Percentiles rank a stretch among this genome's conserved stretches.
Evolutionary conservation across 331 rosid genomes (phyloP).

Genomic region (Quercus tomentella): DNA sequence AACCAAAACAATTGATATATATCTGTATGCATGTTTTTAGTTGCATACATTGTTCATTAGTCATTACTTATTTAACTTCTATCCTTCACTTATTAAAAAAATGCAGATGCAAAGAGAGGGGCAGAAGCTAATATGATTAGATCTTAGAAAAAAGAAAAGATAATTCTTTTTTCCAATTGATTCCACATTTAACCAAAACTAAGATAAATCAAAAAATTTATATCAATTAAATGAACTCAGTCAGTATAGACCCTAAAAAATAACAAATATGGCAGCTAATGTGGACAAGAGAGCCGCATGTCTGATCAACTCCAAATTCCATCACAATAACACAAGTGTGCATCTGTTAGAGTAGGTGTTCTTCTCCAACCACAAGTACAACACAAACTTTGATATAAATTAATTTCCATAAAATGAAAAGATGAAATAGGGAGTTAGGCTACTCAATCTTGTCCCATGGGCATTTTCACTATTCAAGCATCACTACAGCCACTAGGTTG

Average conservation of each 20-base stretch:
- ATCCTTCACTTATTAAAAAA: background rate
- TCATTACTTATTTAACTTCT: too few relatives aligned
- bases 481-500: background rate
- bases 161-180: background rate
- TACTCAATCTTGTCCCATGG: background rate
- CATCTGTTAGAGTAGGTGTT: too few relatives aligned
- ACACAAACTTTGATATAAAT: background rate
- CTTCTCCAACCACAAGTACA: background rate
- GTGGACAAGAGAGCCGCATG: background rate
- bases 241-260: background rate
- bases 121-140: background rate
- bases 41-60: background rate
- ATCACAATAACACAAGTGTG: background rate
- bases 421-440: background rate
- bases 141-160: too few relatives aligned
- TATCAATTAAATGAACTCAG: background rate
- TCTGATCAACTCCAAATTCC: background rate
- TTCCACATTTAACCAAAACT: background rate
- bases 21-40: background rate
- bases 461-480: background rate
- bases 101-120: background rate
- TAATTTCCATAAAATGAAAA: background rate
- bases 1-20: background rate
- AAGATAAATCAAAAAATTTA: background rate
- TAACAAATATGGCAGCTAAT: background rate